A percentile compares a stretch with the other conserved stretches of the same genome.
Conservation (phyloP, 139 green algal genomes). For the Closterium sp. region DNA sequence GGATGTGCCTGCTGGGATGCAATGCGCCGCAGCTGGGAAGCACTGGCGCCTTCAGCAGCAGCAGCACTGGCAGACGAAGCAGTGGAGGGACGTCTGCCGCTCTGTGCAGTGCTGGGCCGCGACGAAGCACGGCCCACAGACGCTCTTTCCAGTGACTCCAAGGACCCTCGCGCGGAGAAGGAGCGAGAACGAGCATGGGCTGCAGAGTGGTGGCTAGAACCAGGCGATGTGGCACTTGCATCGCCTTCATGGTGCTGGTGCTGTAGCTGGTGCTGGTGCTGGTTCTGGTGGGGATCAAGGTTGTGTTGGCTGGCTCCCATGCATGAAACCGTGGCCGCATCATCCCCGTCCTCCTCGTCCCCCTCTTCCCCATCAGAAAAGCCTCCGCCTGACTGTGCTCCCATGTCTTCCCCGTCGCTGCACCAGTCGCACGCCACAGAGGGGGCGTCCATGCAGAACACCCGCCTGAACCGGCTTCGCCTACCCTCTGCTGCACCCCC, state of each 20-base stretch:
- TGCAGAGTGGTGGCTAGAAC: no score
- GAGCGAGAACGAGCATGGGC: no score
- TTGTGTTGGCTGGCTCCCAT: not conserved
- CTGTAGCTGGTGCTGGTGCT: not conserved
- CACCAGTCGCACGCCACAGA: not conserved
- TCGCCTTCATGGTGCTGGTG: not conserved
- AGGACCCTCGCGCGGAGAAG: no score
- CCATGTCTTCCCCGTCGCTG: not conserved
- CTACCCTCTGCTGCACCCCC: not conserved
- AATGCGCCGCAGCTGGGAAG: not conserved
- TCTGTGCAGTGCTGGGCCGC: not conserved
- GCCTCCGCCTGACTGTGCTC: not conserved
- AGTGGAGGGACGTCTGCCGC: not conserved
- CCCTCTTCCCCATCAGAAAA: not conserved
- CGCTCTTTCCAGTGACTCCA: no score
- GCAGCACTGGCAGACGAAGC: no score
- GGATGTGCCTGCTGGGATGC: not conserved
- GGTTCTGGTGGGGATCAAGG: no score
- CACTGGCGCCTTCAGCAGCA: not conserved
- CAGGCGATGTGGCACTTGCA: no score
- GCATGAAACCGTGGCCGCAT: not conserved
- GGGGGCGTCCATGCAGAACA: not conserved
- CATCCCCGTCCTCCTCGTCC: not conserved
- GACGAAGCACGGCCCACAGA: no score
- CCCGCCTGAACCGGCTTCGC: not conserved